phyloP scores from a whole-genome alignment of 345 rosid species.

The Noccaea caerulescens region DNA sequence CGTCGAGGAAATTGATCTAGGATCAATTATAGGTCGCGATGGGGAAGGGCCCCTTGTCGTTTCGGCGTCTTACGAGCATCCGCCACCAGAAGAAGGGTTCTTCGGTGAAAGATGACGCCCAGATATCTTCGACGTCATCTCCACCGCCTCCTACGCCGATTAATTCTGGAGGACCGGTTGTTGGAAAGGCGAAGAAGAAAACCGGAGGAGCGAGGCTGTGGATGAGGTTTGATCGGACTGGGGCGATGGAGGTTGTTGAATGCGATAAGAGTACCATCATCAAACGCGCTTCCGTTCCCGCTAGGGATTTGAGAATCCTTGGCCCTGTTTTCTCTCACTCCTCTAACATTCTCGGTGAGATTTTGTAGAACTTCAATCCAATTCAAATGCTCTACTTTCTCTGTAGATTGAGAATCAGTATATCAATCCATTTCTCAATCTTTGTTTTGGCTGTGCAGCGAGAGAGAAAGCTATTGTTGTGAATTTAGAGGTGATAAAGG shows the following conservation, averaged over 20 bases:
- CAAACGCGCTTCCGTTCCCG: conserved; percentile 73
- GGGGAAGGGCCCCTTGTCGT: conserved; percentile 57
- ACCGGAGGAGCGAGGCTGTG: conserved; percentile 84
- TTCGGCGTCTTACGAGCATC: conserved; percentile 54
- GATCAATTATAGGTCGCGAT: conserved; percentile 31
- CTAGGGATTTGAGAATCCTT: conserved; percentile 92
- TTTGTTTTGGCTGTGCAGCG: conserved; percentile 48
- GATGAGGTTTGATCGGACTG: conserved; percentile 87
- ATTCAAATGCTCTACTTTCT: no score
- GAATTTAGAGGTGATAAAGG: conserved; percentile 79
- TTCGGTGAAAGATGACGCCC: conserved; percentile 30
- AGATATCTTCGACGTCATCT: conserved; percentile 35
- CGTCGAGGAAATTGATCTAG: background rate
- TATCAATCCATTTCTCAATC: background rate
- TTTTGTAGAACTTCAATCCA: no score
- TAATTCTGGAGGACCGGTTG: conserved; percentile 31
- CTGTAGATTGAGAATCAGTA: no score
- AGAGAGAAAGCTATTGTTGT: conserved; percentile 92
- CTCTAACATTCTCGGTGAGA: conserved; percentile 64
- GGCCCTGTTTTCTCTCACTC: conserved; percentile 94
- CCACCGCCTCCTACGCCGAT: conserved; percentile 35
- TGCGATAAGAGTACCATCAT: conserved; percentile 82
- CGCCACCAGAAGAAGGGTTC: conserved; percentile 51
- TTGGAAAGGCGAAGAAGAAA: conserved; percentile 81
- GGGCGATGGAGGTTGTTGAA: conserved; percentile 77